These are phyloP conservation scores for Rubia peregrina DNA, from an alignment of 305 asterid species.

Conservation along the genomic window DNA sequence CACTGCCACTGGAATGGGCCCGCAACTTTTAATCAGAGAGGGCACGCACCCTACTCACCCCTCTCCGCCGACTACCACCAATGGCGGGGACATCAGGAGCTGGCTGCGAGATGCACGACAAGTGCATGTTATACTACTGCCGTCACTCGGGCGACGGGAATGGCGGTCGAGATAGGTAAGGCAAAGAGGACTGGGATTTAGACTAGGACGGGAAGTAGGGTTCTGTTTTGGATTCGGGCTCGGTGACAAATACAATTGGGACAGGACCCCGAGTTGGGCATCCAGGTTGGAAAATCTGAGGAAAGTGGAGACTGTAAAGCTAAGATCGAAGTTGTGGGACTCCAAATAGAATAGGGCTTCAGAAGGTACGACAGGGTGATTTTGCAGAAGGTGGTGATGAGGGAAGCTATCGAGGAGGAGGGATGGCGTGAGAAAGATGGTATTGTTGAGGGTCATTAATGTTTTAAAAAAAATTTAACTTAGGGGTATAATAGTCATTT, in stretches of 20 bases:
- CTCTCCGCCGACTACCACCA: constrained; percentile 24
- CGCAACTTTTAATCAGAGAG: constrained; percentile 57
- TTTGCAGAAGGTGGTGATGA: constrained; percentile 56
- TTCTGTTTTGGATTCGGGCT: constrained; percentile 23
- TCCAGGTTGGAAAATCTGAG: constrained; percentile 36
- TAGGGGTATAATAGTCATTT: too few relatives aligned
- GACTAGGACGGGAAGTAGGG: constrained; percentile 29
- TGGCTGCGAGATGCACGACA: constrained; percentile 20
- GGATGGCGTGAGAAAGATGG: too few relatives aligned
- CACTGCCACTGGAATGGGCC: constrained; percentile 32
- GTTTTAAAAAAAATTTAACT: too few relatives aligned
- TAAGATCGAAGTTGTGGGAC: constrained; percentile 73
- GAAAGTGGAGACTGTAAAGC: constrained; percentile 75
- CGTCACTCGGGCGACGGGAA: constrained; percentile 50
- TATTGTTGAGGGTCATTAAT: too few relatives aligned
- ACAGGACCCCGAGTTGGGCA: constrained; percentile 10
- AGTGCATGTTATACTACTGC: constrained; percentile 40
- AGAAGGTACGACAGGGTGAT: constrained; percentile 54
- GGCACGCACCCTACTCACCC: constrained; percentile 43
- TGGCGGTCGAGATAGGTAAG: constrained; percentile 63
- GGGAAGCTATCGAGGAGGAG: too few relatives aligned
- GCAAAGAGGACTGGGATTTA: constrained; percentile 32
- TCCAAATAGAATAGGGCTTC: constrained; percentile 78
- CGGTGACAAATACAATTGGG: background rate
- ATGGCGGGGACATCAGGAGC: constrained; percentile 13